Evolutionary conservation across 257 asterid genomes (phyloP).

Genomic region (Gynochthodes officinalis): DNA sequence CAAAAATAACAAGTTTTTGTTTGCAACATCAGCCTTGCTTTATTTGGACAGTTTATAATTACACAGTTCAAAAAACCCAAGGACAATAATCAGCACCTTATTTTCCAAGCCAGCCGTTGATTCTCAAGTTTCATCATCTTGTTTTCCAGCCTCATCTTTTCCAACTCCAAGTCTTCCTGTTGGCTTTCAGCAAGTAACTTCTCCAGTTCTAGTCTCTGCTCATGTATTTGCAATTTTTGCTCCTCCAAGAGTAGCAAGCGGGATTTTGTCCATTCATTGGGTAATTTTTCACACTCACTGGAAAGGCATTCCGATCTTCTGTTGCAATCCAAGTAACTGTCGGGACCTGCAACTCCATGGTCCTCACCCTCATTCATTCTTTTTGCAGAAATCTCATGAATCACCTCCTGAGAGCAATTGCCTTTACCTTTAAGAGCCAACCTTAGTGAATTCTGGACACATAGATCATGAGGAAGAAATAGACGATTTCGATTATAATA

Average conservation of each 20-base stretch:
- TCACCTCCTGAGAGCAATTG: constrained; percentile 4
- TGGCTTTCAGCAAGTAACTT: constrained; percentile 21
- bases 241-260: constrained; percentile 23
- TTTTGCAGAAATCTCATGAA: constrained; percentile 22
- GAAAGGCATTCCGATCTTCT: background rate
- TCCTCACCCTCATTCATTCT: constrained; percentile 28
- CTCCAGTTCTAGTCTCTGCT: constrained; percentile 40
- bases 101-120: constrained; percentile 28
- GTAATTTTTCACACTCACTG: constrained; percentile 1
- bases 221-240: constrained; percentile 29
- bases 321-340: background rate
- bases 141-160: constrained; percentile 33
- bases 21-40: background rate
- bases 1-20: background rate
- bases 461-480: constrained; percentile 35
- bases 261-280: constrained; percentile 1
- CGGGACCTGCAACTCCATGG: constrained; percentile 4
- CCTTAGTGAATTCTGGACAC: constrained; percentile 23
- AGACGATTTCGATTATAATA: constrained; percentile 31
- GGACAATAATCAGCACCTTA: background rate
- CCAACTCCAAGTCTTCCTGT: constrained; percentile 33
- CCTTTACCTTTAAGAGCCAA: constrained; percentile 32
- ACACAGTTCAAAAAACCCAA: background rate
- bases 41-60: background rate
- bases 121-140: constrained; percentile 45